Evolutionary conservation across 2,329 filamentous ascomycete species (phyloP), one percentile per base, ranked within the genome.

Genomic region (Stemphylium vesicarium): DNA sequence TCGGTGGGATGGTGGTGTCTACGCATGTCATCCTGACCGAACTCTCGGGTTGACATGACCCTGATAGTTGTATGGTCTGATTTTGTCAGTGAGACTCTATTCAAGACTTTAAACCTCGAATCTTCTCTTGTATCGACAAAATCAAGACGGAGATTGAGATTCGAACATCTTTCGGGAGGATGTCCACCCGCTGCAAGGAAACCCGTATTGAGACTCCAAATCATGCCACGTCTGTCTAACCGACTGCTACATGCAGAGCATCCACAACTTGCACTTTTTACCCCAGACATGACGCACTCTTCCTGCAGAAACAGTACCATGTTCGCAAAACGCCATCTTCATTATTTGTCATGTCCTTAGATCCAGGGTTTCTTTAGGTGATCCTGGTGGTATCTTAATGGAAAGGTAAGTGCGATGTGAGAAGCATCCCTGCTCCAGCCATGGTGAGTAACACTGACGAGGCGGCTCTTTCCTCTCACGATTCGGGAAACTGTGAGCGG

Each of bases 1-100:
- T 53, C 37, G 7, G 40, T 26, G 32, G 26, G 29, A 42, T 29
- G 32, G 9, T 11, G 6, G 20, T 41, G 38, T 33, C 43, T 41
- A 49, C 40, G 38, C 36, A 38, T 53, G 36, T 31, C 43, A 36
- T 42, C 45, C 22, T 36, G 37, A 32, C 43, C 38, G 22, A n/a
- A 24, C 11, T 42, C 43, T 29, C 50, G 33, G 44, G 43, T 36
- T 40, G 18, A 36, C 5, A 18, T 48, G 24, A n/a, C 26, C 29
- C 43, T 15, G 44, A 12, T 24, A n/a, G 22, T 29, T 36, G 44
- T 9, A 26, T 15, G 16, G 32, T 22, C 26, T 10, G 26, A 29
- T 29, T 11, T 10, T 2, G 26, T 29, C 26, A 29, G 26, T 22
- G 29, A 11, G 37, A 36, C 9, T 32, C 7, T 11, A 9, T 7